A percentile compares a stretch with the other conserved stretches of the same genome.
Evolutionary conservation across 2,329 filamentous ascomycete genomes (phyloP).

Genomic region (Rasamsonia emersonii): DNA sequence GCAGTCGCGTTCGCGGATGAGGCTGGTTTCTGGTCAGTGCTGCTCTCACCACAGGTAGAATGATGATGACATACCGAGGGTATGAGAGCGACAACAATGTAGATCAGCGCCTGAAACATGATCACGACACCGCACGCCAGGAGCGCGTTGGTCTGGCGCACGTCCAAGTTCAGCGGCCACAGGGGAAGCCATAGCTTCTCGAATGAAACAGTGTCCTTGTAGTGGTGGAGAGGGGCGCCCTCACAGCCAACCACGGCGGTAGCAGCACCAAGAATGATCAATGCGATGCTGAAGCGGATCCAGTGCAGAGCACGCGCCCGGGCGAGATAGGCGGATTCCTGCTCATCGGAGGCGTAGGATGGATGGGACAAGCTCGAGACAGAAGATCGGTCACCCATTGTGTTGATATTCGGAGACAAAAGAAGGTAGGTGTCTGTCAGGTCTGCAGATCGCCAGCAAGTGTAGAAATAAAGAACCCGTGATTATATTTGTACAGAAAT

Average conservation of each 20-base stretch:
- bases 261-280: constrained; percentile 20
- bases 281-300: constrained; percentile 25
- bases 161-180: constrained; percentile 36
- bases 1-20: constrained; percentile 23
- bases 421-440: too few relatives aligned
- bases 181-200: constrained; percentile 25
- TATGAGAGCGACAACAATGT: constrained; percentile 23
- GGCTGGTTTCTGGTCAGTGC: constrained; percentile 16
- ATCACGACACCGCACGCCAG: constrained; percentile 31
- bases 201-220: constrained; percentile 28
- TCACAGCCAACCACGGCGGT: constrained; percentile 28
- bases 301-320: constrained; percentile 24
- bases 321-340: constrained; percentile 28
- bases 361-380: constrained; percentile 20
- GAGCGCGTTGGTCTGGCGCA: constrained; percentile 29
- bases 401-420: constrained; percentile 5
- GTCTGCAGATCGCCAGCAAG: too few relatives aligned
- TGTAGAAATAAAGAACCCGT: too few relatives aligned
- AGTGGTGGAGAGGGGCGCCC: constrained; percentile 30
- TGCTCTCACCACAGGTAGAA: constrained; percentile 1
- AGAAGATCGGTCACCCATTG: constrained; percentile 21
- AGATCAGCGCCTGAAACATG: constrained; percentile 22
- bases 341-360: constrained; percentile 25
- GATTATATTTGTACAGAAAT: too few relatives aligned
- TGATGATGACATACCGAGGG: constrained; percentile 23